A percentile compares a stretch with the other conserved stretches of the same genome.
Evolutionary conservation across 805 yeast species (phyloP).

Genomic region (Candida odintsovae): DNA sequence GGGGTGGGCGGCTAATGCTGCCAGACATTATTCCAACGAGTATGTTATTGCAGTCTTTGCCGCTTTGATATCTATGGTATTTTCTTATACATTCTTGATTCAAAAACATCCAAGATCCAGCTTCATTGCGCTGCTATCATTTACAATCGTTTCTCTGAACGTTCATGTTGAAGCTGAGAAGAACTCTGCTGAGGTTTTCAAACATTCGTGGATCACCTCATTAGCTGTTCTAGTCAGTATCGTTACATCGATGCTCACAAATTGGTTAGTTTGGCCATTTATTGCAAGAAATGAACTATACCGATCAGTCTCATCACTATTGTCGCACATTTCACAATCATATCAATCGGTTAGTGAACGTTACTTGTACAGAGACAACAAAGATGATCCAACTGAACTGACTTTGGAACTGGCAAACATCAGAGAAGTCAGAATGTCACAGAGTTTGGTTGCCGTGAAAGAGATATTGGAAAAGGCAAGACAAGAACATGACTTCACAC

Average conservation of each 20-base stretch:
- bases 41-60: constrained; percentile 37
- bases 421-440: constrained; percentile 43
- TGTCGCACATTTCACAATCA: constrained; percentile 38
- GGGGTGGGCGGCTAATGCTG: constrained; percentile 41
- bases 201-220: constrained; percentile 35
- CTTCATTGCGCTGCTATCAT: constrained; percentile 33
- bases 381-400: constrained; percentile 41
- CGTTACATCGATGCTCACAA: constrained; percentile 29
- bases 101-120: constrained; percentile 39
- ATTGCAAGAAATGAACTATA: constrained; percentile 37
- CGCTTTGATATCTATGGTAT: constrained; percentile 28
- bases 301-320: constrained; percentile 31
- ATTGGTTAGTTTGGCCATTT: constrained; percentile 46
- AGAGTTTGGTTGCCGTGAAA: constrained; percentile 34
- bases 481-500: constrained; percentile 32
- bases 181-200: constrained; percentile 27
- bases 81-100: constrained; percentile 29
- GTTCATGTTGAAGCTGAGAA: constrained; percentile 11
- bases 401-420: constrained; percentile 38
- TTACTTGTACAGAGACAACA: constrained; percentile 40
- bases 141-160: constrained; percentile 34
- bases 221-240: constrained; percentile 35
- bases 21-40: constrained; percentile 31
- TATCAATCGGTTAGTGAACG: constrained; percentile 44
- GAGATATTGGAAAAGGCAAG: constrained; percentile 31